Evolutionary conservation across 2,329 filamentous ascomycete species (phyloP), one percentile per base, ranked within the genome.

Genomic region (Colletotrichum zoysiae): DNA sequence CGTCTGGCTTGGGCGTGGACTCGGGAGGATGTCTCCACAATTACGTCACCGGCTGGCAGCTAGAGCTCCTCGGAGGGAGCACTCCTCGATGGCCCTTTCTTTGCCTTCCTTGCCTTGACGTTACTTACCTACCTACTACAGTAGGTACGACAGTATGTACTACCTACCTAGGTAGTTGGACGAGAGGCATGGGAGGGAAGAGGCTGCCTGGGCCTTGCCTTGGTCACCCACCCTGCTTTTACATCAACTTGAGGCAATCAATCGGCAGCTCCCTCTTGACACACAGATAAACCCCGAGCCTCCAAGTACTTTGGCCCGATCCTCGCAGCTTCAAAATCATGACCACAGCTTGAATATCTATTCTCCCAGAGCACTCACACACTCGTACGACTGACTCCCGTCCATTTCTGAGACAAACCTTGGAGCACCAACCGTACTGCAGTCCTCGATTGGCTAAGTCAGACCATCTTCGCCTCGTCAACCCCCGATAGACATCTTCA

Each of bases 161-260:
- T 30, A 30, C 2, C 2, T 30, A 30, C 2, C 2, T 30, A 30
- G 30, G 30, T 30, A 30, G n/a, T 46, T 42, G 46, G 46, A 50
- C n/a, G 11, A 14, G 60, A 18, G 30, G 42, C 26, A 35, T n/a
- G 11, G 38, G 18, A 38, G 12, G 7, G 38, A n/a, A 12, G 20
- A 23, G 20, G 20, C 20, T 44, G 46, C 1, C 26, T 38, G 18
- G 35, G 44, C 20, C 35, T 18, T 62, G 60, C 60, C 46, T 62
- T 62, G 60, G 33, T 62, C 26, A 50, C 23, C 33, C 14, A 38
- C 18, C 4, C 16, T 23, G 16, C 9, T 48, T 59, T 48, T 59
- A 69, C 69, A 71, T 70, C 70, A 71, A 69, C 40, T 33, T 57
- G 55, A 70, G 57, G 55, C 46, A 69, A 71, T 56, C 46, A 69